Base-by-base conservation (phyloP, 352 stramenopile species). In the Globisporangium alternatum region DNA sequence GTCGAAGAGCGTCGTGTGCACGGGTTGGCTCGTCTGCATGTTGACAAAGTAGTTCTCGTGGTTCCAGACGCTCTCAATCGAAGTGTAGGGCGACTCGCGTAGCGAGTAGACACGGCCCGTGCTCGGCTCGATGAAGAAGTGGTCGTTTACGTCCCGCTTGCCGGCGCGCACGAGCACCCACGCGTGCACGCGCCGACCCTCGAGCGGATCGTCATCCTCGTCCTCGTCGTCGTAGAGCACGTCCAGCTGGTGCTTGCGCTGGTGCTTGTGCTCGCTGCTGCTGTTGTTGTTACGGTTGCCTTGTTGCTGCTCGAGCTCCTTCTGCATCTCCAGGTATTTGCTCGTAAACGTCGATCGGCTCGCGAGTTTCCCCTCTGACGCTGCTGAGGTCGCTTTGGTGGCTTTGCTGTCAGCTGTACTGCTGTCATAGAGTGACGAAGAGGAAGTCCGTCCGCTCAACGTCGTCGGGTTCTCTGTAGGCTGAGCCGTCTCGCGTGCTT, bases 31-130 rank as follows among this genome's bases (percentile, higher is more conserved):
- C 37, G 77, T 72, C 64, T 97, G 91, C 86, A 98, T 98, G 75
- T 98, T 98, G 21, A 98, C 87, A 91, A 92, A 98, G 66, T 95
- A 98, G 71, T 98, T 98, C 60, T 96, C 86, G 63, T 97, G 74
- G 67, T 98, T 98, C 80, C 93, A 99, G 2, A 98, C 78, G 21
- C 70, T 86, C 68, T 98, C 93, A 7, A 98, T 83, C 37, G 62
- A 65, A 4, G 77, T 62, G 75, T 98, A 98, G 6, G 96, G 96
- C 3, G 71, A 75, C 19, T 91, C 78, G 21, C 72, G 59, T 2
- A 97, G 44, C 9, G 82, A 71, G 69, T 98, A 98, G 12, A 79
- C 69, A 1, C 81, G 74, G 0, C 95, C 95, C 1, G 96, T 98
- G 2, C 95, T 96, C 22, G 95, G 79, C 62, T 99, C 96, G 25